Conservation (phyloP, 108 stramenopile genomes). For the Cyclotella kingstonii region DNA sequence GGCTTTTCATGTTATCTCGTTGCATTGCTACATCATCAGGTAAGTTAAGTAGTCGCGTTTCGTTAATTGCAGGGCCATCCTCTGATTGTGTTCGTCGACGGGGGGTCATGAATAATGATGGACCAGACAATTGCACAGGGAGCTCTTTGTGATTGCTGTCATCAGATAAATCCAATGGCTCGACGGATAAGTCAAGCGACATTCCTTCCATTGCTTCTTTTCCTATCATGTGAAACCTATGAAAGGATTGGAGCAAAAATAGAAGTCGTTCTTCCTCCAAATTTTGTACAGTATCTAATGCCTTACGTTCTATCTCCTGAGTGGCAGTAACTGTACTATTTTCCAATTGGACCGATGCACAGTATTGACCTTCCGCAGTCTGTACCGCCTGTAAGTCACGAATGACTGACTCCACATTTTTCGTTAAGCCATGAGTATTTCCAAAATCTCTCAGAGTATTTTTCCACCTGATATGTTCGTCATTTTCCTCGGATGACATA, state of each 20-base stretch:
- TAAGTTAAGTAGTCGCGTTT: slow-evolving; percentile 65
- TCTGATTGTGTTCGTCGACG: slow-evolving; percentile 48
- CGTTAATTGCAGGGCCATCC: slow-evolving; percentile 61
- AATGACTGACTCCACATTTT: slow-evolving; percentile 24
- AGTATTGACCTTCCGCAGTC: slow-evolving; percentile 36
- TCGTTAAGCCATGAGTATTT: slow-evolving; percentile 9
- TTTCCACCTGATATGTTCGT: slow-evolving; percentile 21
- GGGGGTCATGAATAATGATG: slow-evolving; percentile 28
- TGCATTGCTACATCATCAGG: slow-evolving; percentile 55
- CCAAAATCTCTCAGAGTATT: slow-evolving; percentile 27
- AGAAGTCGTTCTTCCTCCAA: slow-evolving; percentile 55
- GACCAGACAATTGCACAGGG: background rate
- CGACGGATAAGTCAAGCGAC: slow-evolving; percentile 16
- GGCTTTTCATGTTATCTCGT: slow-evolving; percentile 57
- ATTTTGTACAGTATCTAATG: slow-evolving; percentile 52
- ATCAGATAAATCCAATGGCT: slow-evolving; percentile 21
- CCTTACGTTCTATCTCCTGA: slow-evolving; percentile 48
- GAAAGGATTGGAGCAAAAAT: slow-evolving; percentile 40
- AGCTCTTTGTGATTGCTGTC: slow-evolving; percentile 11
- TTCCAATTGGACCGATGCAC: slow-evolving; percentile 40
- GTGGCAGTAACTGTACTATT: slow-evolving; percentile 46
- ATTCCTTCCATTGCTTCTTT: slow-evolving; percentile 37
- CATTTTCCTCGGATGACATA: background rate
- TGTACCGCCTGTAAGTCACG: slow-evolving; percentile 39
- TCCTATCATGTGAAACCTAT: slow-evolving; percentile 31